Base-by-base conservation (phyloP, 352 stramenopile genomes). In the Poterioochromonas sp. region DNA sequence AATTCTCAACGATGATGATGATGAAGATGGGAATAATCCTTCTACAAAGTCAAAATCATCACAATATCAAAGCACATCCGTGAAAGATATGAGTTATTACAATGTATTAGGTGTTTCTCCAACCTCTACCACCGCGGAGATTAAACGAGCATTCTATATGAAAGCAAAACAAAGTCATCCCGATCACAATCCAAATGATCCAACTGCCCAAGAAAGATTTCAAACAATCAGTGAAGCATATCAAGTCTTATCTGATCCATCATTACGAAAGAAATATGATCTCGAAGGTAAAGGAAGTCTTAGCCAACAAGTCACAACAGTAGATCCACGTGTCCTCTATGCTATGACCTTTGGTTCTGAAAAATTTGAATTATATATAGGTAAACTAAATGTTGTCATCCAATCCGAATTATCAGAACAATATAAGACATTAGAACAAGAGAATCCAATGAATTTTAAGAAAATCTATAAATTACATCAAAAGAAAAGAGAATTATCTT, bases 341-440 rank as follows among this genome's bases (percentile, higher is more conserved):
- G 85, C 88, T 43, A 91, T 91, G 80, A 83, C 92, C 62, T 93
- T 93, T 83, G 88, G 88, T 47, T 88, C 80, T 54, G 87, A 91
- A 73, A 86, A 89, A 74, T 93, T 93, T 74, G 83, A 87, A 65
- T 73, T 87, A 77, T 90, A 87, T 73, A 68, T 90, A 54, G 88
- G 88, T 68, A 79, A 85, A 29, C 79, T 92, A 41, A 84, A 88
- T 8, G 85, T 87, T n/a, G 40, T 22, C 22, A 22, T 22, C 22
- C 35, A 49, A 22, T 22, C 22, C 11, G 11, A 40, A 49, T 40
- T 22, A 49, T 11, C n/a, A n/a, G n/a, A n/a, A n/a, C n/a, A n/a
- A n/a, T n/a, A n/a, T n/a, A n/a, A n/a, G n/a, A n/a, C n/a, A n/a
- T n/a, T n/a, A n/a, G 8, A 53, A 53, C n/a, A n/a, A n/a, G n/a